Evolutionary conservation across 2,329 filamentous ascomycete species (phyloP), one percentile per base, ranked within the genome.

Genomic region (Colletotrichum spinosum): DNA sequence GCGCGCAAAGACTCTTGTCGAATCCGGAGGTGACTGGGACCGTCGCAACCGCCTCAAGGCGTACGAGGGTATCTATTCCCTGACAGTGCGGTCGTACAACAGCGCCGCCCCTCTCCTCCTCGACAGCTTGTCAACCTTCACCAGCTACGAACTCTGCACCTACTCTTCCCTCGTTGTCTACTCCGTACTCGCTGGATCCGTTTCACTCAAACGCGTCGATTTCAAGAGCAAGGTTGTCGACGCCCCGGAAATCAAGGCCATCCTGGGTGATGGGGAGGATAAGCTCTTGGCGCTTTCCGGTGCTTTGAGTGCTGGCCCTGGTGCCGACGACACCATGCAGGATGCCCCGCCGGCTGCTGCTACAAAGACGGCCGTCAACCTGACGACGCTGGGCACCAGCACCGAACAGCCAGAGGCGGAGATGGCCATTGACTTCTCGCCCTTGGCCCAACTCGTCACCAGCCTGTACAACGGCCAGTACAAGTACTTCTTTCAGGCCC

Each of bases 141-240:
- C 96, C 68, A 97, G 94, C 78, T 97, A 97, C 82, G 96, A 99
- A 80, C 89, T 99, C 54, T 99, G 96, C 89, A 95, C 91, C 70
- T 99, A 99, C 84, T 97, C 94, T 65, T 92, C 89, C 67, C 88
- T 99, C 33, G 96, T 99, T 55, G 90, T 97, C 62, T 99, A 98
- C 82, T 94, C 96, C 2, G 95, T 98, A 25, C 89, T 99, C 39
- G 94, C 96, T 41, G 96, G 96, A 65, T 97, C 94, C 7, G 91
- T 98, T 33, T 96, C 95, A 50, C 87, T 99, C 61, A 97, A 97
- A 84, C 92, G 96, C 53, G 93, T 97, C 39, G 96, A 99, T 79
- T 99, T 99, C 87, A 99, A 99, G 85, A 92, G 92, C 70, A 98
- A 98, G 84, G 96, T 99, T 34, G 95, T 99, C 45, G 96, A 99